Percentiles rank a stretch among this genome's conserved stretches.
Conservation (phyloP, 495 filamentous ascomycete genomes). For the Mytilinidion resinicola region DNA sequence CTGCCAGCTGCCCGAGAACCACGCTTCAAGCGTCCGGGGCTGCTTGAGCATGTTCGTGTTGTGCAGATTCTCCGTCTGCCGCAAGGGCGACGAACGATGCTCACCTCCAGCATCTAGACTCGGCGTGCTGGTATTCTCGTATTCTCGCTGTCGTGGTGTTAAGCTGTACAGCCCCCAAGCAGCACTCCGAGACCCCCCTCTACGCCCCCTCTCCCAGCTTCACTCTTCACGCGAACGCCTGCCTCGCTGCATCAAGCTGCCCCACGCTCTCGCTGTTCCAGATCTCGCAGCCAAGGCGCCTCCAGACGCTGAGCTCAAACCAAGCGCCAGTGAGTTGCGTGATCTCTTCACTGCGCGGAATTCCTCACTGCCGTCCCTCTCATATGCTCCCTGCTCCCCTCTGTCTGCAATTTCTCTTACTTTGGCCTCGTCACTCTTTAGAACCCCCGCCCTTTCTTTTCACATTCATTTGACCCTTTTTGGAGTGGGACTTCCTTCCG, state of each 20-base stretch:
- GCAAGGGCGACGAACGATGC: constrained; percentile 9
- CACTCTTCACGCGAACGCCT: constrained; percentile 28
- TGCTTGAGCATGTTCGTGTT: constrained; percentile 6
- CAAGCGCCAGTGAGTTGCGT: constrained; percentile 24
- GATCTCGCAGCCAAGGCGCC: constrained; percentile 30
- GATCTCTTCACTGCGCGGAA: constrained; percentile 23
- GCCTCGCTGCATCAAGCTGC: constrained; percentile 3
- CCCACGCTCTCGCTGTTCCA: constrained; percentile 30
- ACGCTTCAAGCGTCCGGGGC: constrained; percentile 13
- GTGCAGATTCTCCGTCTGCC: constrained; percentile 10
- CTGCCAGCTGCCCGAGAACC: constrained; percentile 7
- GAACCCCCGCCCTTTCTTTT: constrained; percentile 19
- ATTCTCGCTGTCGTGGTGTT: not conserved
- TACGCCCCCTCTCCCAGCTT: constrained; percentile 12
- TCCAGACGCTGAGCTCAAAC: constrained; percentile 29
- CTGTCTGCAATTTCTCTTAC: constrained; percentile 25
- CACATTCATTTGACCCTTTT: constrained; percentile 25
- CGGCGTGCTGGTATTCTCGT: constrained; percentile 3
- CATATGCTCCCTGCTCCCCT: constrained; percentile 25
- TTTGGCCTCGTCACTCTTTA: constrained; percentile 33
- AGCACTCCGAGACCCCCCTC: constrained; percentile 8
- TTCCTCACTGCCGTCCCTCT: constrained; percentile 15
- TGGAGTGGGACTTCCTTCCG: constrained; percentile 28
- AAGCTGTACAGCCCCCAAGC: not conserved
- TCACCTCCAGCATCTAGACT: not conserved